phyloP scores from a whole-genome alignment of 208 protist species.

The Crithidia mellificae region DNA sequence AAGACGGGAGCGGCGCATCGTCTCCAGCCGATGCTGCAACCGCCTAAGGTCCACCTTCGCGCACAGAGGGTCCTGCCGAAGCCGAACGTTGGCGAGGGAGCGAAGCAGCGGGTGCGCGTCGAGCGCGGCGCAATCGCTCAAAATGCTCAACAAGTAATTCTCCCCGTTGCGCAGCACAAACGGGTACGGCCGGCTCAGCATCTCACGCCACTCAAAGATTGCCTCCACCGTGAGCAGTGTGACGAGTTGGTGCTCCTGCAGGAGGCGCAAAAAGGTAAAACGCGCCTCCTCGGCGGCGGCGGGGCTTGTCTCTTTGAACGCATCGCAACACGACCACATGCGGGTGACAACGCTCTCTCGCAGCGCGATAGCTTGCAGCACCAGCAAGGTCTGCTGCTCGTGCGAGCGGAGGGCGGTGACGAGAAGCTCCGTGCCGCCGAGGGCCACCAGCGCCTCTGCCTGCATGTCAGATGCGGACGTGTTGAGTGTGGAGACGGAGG shows the following conservation, averaged over 20 bases:
- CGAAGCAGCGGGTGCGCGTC: conserved; percentile 36
- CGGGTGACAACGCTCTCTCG: conserved; percentile 49
- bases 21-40: conserved; percentile 31
- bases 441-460: conserved; percentile 34
- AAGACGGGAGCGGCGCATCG: conserved; percentile 41
- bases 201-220: conserved; percentile 66
- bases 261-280: conserved; percentile 35
- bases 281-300: conserved; percentile 45
- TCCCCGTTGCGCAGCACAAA: conserved; percentile 49
- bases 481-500: background rate
- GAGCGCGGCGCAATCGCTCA: conserved; percentile 54
- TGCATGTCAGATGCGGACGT: conserved; percentile 15
- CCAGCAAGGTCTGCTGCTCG: conserved; percentile 40
- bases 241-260: conserved; percentile 56
- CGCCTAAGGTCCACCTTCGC: conserved; percentile 38
- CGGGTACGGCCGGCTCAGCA: conserved; percentile 55
- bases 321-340: conserved; percentile 41
- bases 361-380: conserved; percentile 37
- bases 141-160: conserved; percentile 59
- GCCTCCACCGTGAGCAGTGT: conserved; percentile 64
- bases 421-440: conserved; percentile 35
- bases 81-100: conserved; percentile 39
- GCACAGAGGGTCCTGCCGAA: conserved; percentile 53
- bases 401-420: conserved; percentile 36
- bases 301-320: conserved; percentile 32